phyloP scores from a whole-genome alignment of 768 basidiomycete species.

The Mycena galopus region DNA sequence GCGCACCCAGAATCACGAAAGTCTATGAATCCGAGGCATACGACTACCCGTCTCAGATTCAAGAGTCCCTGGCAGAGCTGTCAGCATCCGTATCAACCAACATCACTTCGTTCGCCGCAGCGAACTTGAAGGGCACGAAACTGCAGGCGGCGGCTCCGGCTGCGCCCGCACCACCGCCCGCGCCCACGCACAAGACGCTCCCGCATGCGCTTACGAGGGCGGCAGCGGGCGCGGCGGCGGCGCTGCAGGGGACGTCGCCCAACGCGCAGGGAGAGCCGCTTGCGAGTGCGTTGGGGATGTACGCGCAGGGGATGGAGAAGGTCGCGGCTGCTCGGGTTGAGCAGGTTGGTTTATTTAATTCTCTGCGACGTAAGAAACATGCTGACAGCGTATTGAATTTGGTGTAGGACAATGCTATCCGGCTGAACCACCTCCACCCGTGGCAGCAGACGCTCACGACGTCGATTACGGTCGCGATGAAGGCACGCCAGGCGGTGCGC shows the following conservation, averaged over 20 bases:
- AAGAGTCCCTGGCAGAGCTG: slow-evolving; percentile 85
- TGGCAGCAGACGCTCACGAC: slow-evolving; percentile 92
- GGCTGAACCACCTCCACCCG: slow-evolving; percentile 76
- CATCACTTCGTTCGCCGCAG: slow-evolving; percentile 88
- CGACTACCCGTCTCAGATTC: slow-evolving; percentile 91
- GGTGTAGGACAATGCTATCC: slow-evolving; percentile 72
- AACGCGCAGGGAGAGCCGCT: slow-evolving; percentile 69
- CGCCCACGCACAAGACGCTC: slow-evolving; percentile 92
- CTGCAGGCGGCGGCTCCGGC: slow-evolving; percentile 67
- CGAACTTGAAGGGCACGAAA: slow-evolving; percentile 89
- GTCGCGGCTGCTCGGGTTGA: slow-evolving; percentile 80
- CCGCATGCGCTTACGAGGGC: slow-evolving; percentile 93
- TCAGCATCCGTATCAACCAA: slow-evolving; percentile 78
- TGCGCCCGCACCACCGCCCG: slow-evolving; percentile 67
- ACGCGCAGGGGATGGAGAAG: slow-evolving; percentile 88
- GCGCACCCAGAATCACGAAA: slow-evolving; percentile 76
- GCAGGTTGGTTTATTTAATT: slow-evolving; percentile 53
- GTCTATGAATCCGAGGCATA: slow-evolving; percentile 92
- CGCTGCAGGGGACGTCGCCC: slow-evolving; percentile 57
- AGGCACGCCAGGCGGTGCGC: slow-evolving; percentile 88
- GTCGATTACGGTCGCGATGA: slow-evolving; percentile 90
- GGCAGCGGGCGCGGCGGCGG: slow-evolving; percentile 68
- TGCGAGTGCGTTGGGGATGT: slow-evolving; percentile 79
- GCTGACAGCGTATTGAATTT: background rate
- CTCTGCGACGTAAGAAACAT: background rate